Conservation (phyloP, 345 rosid species). For the Melastoma malabathricum region DNA sequence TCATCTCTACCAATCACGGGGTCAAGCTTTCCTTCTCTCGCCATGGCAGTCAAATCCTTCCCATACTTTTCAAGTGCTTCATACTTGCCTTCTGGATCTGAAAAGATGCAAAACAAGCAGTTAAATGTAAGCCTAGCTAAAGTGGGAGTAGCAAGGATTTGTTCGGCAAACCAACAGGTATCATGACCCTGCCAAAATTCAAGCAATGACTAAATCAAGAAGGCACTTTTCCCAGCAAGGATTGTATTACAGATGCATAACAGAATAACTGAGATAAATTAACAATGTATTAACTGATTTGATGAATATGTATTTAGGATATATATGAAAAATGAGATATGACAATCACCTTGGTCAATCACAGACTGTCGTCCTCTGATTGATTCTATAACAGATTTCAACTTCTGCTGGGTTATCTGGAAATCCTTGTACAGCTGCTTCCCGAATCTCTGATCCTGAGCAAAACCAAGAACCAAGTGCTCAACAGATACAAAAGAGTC, state of each 20-base stretch:
- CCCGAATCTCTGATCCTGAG: constrained; percentile 80
- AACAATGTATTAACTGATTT: background rate
- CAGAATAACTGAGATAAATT: too few relatives aligned
- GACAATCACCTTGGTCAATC: constrained; percentile 70
- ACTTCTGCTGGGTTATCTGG: constrained; percentile 41
- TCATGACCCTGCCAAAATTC: too few relatives aligned
- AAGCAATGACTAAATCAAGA: too few relatives aligned
- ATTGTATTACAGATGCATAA: too few relatives aligned
- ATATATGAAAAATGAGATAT: background rate
- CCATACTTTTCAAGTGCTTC: constrained; percentile 96
- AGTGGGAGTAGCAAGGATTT: too few relatives aligned
- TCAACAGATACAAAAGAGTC: constrained; percentile 94
- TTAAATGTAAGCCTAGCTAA: background rate
- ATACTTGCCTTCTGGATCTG: constrained; percentile 98
- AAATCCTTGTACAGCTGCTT: constrained; percentile 79
- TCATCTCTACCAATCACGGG: constrained; percentile 99
- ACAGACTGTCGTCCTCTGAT: constrained; percentile 96
- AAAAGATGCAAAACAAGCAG: too few relatives aligned
- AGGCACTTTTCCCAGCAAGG: too few relatives aligned
- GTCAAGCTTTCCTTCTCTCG: constrained; percentile 87
- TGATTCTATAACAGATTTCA: constrained; percentile 79
- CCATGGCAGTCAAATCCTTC: constrained; percentile 96
- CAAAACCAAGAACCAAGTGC: constrained; percentile 83
- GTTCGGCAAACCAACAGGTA: too few relatives aligned
- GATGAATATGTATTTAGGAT: background rate